These are phyloP conservation scores for Phialophora macrospora DNA, from an alignment of 2,329 filamentous ascomycete species.

Conservation along the genomic window DNA sequence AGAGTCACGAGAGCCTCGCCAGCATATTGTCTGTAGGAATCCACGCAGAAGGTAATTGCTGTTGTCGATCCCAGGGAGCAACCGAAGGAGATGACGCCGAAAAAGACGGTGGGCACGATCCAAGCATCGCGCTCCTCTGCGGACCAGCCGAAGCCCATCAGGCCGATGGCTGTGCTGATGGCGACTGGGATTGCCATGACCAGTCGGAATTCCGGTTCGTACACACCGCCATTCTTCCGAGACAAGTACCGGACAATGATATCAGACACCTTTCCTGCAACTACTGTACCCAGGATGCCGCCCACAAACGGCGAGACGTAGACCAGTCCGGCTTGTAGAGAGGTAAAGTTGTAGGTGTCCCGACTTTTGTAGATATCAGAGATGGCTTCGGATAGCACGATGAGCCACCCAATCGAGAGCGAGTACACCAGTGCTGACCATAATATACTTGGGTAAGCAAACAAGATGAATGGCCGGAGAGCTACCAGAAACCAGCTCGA, in stretches of 20 bases:
- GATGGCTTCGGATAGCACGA: constrained; percentile 88
- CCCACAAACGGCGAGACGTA: constrained; percentile 91
- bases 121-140: constrained; percentile 74
- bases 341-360: constrained; percentile 76
- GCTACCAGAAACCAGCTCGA: constrained; percentile 82
- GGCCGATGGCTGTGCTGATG: constrained; percentile 76
- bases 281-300: constrained; percentile 85
- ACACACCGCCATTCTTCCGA: constrained; percentile 84
- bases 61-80: constrained; percentile 90
- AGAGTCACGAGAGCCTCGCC: constrained; percentile 92
- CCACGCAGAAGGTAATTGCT: constrained; percentile 89
- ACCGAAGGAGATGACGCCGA: constrained; percentile 88
- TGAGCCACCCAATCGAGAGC: constrained; percentile 91
- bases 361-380: constrained; percentile 75
- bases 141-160: constrained; percentile 98
- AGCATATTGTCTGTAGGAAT: constrained; percentile 90
- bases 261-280: constrained; percentile 87
- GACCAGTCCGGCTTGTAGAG: constrained; percentile 80
- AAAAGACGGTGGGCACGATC: constrained; percentile 93
- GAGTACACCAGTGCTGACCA: constrained; percentile 88
- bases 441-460: constrained; percentile 82
- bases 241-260: constrained; percentile 81
- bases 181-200: constrained; percentile 84
- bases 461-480: constrained; percentile 80
- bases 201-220: constrained; percentile 91